phyloP scores from a whole-genome alignment of 768 basidiomycete genomes.

The Rhodosporidiobolus odoratus region DNA sequence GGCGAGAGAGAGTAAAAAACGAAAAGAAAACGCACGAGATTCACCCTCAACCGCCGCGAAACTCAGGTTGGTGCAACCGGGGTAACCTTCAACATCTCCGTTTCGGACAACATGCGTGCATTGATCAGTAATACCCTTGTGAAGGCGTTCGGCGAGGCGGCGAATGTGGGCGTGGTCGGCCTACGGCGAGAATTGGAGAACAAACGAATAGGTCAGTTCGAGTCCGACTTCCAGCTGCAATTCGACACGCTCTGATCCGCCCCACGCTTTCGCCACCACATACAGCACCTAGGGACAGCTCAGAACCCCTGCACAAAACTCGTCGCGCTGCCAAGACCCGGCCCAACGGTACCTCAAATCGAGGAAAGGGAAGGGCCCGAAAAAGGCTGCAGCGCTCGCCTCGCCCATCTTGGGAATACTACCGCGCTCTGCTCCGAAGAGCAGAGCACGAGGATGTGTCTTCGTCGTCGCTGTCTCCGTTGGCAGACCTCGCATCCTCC shows the following conservation, averaged over 20 bases:
- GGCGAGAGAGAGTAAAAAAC: background rate
- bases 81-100: slow-evolving; percentile 83
- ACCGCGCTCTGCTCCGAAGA: background rate
- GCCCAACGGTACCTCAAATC: no score
- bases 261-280: no score
- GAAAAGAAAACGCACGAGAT: slow-evolving; percentile 14
- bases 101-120: slow-evolving; percentile 91
- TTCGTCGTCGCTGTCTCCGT: slow-evolving; percentile 11
- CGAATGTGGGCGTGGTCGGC: slow-evolving; percentile 72
- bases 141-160: slow-evolving; percentile 70
- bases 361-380: no score
- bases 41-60: slow-evolving; percentile 33
- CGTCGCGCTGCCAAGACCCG: slow-evolving; percentile 52
- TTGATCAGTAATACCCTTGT: slow-evolving; percentile 70
- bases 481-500: background rate
- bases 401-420: slow-evolving; percentile 1
- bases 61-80: slow-evolving; percentile 59
- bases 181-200: slow-evolving; percentile 48
- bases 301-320: slow-evolving; percentile 92
- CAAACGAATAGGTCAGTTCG: slow-evolving; percentile 3
- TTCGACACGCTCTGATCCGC: no score
- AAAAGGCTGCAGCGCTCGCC: slow-evolving; percentile 16
- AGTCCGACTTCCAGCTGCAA: no score
- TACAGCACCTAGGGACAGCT: no score
- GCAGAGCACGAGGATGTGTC: background rate